Conservation (phyloP, 352 stramenopile species). For the Pilasporangium apinafurcum region DNA sequence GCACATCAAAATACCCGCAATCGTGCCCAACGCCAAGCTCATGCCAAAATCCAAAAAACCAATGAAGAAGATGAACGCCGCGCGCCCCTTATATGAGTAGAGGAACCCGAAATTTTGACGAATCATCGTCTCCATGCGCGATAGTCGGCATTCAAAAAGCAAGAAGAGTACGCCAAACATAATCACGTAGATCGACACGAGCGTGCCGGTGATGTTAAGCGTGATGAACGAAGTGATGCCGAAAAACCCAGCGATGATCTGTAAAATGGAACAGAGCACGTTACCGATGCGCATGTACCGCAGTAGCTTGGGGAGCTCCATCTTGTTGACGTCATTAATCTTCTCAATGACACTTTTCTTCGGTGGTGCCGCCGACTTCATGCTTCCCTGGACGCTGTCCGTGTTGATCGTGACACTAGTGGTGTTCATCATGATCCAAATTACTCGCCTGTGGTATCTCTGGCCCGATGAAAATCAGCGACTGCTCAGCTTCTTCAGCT, state of each 20-base stretch:
- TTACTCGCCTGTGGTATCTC: no score
- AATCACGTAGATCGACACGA: constrained; percentile 88
- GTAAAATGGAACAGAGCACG: constrained; percentile 74
- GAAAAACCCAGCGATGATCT: constrained; percentile 76
- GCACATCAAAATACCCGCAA: constrained; percentile 80
- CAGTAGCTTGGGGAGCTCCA: constrained; percentile 84
- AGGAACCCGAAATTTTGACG: constrained; percentile 84
- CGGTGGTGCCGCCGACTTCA: constrained; percentile 31
- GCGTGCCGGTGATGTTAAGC: constrained; percentile 84
- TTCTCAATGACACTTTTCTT: constrained; percentile 75
- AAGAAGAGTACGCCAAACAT: constrained; percentile 85
- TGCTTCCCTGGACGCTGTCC: constrained; percentile 59
- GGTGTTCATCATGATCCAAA: constrained; percentile 73
- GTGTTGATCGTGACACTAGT: constrained; percentile 75
- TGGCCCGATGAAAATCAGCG: no score
- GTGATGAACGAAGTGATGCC: constrained; percentile 85
- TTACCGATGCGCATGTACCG: constrained; percentile 84
- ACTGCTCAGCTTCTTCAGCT: no score
- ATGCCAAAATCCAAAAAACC: constrained; percentile 86
- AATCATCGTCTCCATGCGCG: constrained; percentile 78
- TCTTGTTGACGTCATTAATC: constrained; percentile 87
- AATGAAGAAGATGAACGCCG: constrained; percentile 88
- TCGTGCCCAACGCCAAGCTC: constrained; percentile 64
- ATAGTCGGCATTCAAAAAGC: constrained; percentile 85
- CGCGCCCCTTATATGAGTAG: constrained; percentile 84